Conservation (phyloP, 371 early-diverging fungal species). For the Rhizomucor miehei region DNA sequence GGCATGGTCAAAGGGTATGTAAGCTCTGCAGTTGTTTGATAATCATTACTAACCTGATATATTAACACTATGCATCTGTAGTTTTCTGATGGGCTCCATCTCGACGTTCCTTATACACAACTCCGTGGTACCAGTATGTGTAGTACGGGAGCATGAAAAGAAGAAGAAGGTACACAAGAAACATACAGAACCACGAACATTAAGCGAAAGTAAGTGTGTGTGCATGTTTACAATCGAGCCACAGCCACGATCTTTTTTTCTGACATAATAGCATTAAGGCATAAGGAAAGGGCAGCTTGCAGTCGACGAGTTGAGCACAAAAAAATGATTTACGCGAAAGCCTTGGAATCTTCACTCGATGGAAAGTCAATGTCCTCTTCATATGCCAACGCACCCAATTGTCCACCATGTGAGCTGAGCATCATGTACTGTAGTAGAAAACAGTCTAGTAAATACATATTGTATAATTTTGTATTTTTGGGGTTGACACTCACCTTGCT, state of each 20-base stretch:
- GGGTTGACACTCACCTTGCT: constrained; percentile 29
- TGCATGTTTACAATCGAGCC: neutral
- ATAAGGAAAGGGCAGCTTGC: constrained; percentile 27
- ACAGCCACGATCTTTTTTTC: too few relatives aligned
- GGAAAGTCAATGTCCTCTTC: constrained; percentile 43
- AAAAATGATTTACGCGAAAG: constrained; percentile 11
- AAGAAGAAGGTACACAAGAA: constrained; percentile 27
- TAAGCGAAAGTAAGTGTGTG: constrained; percentile 30
- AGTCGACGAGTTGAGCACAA: constrained; percentile 29
- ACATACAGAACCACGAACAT: constrained; percentile 9
- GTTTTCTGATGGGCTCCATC: constrained; percentile 47
- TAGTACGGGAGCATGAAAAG: constrained; percentile 48
- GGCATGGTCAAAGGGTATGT: constrained; percentile 43
- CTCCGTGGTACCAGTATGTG: constrained; percentile 55
- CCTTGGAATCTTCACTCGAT: constrained; percentile 31
- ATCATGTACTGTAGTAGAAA: constrained; percentile 31
- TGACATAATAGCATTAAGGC: constrained; percentile 11
- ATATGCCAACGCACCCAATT: constrained; percentile 17
- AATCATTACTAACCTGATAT: too few relatives aligned
- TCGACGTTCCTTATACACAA: constrained; percentile 51
- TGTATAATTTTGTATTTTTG: too few relatives aligned
- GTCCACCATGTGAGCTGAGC: constrained; percentile 27
- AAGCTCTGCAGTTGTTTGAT: neutral
- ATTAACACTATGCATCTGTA: constrained; percentile 7
- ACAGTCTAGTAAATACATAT: constrained; percentile 6